A percentile compares a stretch with the other conserved stretches of the same genome.
Conservation (phyloP, 2,329 filamentous ascomycete genomes). For the Scytalidium sp. region DNA sequence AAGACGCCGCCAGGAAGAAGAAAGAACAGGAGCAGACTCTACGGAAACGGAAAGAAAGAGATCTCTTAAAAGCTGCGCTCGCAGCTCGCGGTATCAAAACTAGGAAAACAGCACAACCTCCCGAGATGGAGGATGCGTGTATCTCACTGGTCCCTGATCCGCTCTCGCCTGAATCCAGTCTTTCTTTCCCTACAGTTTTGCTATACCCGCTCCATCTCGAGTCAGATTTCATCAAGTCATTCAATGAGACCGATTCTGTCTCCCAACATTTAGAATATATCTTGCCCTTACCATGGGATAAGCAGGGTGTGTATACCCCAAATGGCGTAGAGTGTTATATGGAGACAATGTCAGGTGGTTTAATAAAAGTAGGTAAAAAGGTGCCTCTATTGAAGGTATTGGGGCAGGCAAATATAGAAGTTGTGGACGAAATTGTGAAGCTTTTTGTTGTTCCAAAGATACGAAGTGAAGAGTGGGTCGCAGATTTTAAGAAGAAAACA, state of each 20-base stretch:
- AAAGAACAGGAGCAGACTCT: conserved; percentile 54
- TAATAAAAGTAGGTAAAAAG: conserved; percentile 90
- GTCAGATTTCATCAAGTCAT: conserved; percentile 87
- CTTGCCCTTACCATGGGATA: conserved; percentile 86
- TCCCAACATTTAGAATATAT: conserved; percentile 80
- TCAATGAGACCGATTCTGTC: conserved; percentile 73
- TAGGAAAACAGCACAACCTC: conserved; percentile 65
- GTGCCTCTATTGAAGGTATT: conserved; percentile 73
- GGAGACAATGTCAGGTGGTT: conserved; percentile 74
- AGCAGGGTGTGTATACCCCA: conserved; percentile 59
- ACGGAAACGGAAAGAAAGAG: conserved; percentile 51
- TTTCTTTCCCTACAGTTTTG: conserved; percentile 77
- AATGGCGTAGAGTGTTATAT: conserved; percentile 80
- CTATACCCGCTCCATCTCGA: conserved; percentile 82
- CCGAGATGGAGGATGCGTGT: conserved; percentile 82
- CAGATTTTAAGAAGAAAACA: conserved; percentile 78
- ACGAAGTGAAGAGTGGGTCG: conserved; percentile 72
- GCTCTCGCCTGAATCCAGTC: conserved; percentile 65
- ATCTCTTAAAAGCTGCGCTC: conserved; percentile 64
- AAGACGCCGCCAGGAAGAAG: conserved; percentile 52
- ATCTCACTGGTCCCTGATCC: conserved; percentile 70
- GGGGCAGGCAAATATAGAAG: conserved; percentile 72
- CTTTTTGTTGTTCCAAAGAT: conserved; percentile 78
- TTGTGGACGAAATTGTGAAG: conserved; percentile 81
- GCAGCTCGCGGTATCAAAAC: conserved; percentile 67